Percentiles rank a stretch among this genome's conserved stretches.
Evolutionary conservation across 2,329 filamentous ascomycete species (phyloP).

Genomic region (Nigrospora oryzae): DNA sequence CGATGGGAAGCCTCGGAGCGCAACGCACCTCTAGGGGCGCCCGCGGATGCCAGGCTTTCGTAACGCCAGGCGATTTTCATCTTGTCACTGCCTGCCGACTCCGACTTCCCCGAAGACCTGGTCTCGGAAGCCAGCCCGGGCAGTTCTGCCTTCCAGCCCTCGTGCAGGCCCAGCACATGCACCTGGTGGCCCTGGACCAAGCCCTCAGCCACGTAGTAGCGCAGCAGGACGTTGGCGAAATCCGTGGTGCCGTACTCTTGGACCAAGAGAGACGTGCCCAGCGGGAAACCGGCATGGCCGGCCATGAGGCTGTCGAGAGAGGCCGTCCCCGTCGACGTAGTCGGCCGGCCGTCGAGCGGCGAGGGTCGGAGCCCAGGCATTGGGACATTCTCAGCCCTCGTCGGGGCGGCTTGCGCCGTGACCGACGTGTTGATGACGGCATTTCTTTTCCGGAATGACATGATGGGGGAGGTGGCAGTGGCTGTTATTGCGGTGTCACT

Average conservation of each 20-base stretch:
- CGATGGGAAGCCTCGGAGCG: no score
- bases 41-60: constrained; percentile 69
- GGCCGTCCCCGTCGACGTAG: constrained; percentile 82
- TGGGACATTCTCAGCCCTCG: constrained; percentile 27
- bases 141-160: constrained; percentile 75
- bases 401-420: constrained; percentile 19
- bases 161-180: constrained; percentile 73
- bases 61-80: constrained; percentile 99
- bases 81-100: constrained; percentile 48
- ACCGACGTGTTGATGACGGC: constrained; percentile 36
- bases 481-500: no score
- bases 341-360: constrained; percentile 76
- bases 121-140: constrained; percentile 55
- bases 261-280: constrained; percentile 73
- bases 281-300: constrained; percentile 74
- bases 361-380: constrained; percentile 64
- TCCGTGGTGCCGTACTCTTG: constrained; percentile 92
- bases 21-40: constrained; percentile 55
- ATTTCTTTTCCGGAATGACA: constrained; percentile 53
- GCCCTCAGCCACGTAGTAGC: constrained; percentile 89
- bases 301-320: constrained; percentile 80
- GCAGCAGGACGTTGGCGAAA: constrained; percentile 74
- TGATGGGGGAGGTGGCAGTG: constrained; percentile 14
- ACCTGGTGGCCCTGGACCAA: constrained; percentile 84
- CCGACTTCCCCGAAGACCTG: constrained; percentile 29